phyloP scores from a whole-genome alignment of 495 filamentous ascomycete genomes.

The Penicillium cosmopolitanum region DNA sequence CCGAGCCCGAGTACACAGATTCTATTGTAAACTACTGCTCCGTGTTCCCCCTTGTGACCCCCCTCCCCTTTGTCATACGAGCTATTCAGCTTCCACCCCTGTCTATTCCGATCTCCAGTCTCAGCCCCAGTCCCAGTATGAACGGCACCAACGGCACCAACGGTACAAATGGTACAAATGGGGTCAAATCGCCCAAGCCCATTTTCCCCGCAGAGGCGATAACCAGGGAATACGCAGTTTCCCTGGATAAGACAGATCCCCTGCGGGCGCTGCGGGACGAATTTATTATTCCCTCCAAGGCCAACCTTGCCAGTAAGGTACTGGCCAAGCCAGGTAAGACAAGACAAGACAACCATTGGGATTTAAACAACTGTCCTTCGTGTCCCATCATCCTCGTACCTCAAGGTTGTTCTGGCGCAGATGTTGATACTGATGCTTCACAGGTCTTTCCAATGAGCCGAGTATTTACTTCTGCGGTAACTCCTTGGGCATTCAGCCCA shows the following conservation, averaged over 20 bases:
- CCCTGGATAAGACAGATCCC: conserved; percentile 69
- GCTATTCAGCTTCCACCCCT: not conserved
- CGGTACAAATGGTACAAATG: conserved; percentile 20
- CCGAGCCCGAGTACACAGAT: not conserved
- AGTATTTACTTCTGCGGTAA: conserved; percentile 92
- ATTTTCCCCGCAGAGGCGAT: conserved; percentile 41
- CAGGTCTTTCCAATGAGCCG: conserved; percentile 48
- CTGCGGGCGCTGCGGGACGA: conserved; percentile 69
- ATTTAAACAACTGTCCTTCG: not conserved
- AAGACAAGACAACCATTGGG: not conserved
- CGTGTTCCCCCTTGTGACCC: conserved; percentile 4
- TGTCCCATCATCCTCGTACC: conserved; percentile 1
- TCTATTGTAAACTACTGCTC: not conserved
- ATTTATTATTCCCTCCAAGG: conserved; percentile 84
- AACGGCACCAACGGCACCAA: conserved; percentile 19
- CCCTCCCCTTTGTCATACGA: not conserved
- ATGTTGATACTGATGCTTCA: conserved; percentile 5
- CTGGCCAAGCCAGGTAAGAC: conserved; percentile 52
- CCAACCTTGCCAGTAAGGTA: conserved; percentile 70
- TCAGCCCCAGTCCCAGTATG: conserved; percentile 10
- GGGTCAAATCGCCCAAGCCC: conserved; percentile 31
- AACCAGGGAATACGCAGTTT: conserved; percentile 59
- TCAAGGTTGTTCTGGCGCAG: not conserved
- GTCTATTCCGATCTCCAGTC: not conserved
- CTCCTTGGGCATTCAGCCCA: conserved; percentile 90